Percentiles rank a stretch among this genome's conserved stretches.
These are phyloP conservation scores for Salvia splendens DNA, from an alignment of 257 asterid species.

Conservation along the genomic window DNA sequence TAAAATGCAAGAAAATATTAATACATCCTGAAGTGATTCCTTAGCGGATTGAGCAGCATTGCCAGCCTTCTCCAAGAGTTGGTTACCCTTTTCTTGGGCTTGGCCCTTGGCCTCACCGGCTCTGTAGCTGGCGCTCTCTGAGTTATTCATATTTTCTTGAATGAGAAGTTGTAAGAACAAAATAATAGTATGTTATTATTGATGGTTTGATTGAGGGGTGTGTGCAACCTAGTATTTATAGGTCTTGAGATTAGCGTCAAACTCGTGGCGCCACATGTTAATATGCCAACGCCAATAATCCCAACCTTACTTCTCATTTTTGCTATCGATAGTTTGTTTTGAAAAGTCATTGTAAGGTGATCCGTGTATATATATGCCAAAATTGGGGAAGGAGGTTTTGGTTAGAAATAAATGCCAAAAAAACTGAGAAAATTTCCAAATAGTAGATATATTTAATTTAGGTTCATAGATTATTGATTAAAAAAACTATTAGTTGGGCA, in stretches of 20 bases:
- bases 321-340: too few species aligned
- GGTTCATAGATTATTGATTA: too few species aligned
- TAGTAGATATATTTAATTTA: too few species aligned
- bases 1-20: too few species aligned
- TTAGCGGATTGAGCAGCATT: conserved; percentile 56
- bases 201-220: neutral
- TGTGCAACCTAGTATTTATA: neutral
- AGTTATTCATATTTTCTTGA: conserved; percentile 35
- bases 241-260: neutral
- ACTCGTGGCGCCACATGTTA: neutral
- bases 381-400: too few species aligned
- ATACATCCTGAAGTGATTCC: conserved; percentile 51
- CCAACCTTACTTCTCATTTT: too few species aligned
- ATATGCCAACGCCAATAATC: too few species aligned
- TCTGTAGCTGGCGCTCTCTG: conserved; percentile 38
- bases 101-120: conserved; percentile 47
- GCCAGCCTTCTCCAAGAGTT: conserved; percentile 53
- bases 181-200: neutral
- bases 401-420: too few species aligned
- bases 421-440: too few species aligned
- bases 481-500: too few species aligned
- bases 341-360: too few species aligned
- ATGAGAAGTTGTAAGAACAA: neutral
- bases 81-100: conserved; percentile 49
- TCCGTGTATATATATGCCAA: too few species aligned